Base-by-base conservation (phyloP, 352 stramenopile genomes). In the Globisporangium sylvaticum region DNA sequence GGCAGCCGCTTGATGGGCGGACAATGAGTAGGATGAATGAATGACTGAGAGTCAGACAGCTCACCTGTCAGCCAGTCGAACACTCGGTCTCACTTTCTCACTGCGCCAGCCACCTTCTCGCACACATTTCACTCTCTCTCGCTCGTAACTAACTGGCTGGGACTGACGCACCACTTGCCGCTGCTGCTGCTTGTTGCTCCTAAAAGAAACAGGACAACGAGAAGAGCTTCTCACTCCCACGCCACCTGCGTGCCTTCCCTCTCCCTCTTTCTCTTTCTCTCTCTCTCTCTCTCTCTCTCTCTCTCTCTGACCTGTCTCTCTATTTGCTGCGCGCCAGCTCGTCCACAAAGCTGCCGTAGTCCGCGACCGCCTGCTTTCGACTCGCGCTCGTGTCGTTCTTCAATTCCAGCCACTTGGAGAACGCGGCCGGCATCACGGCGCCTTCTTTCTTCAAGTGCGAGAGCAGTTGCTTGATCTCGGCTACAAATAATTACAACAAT, bases 271-370 rank as follows among this genome's bases (percentile, higher is more conserved):
- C n/a, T n/a, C n/a, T 37, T 8, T 37, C 31, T 14, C 10, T 24
- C 14, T 3, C 25, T 58, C 25, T 58, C 25, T 59, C 54, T 10
- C 37, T 46, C 37, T 15, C 12, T 58, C 25, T 20, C 27, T 58
- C 15, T 58, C 14, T 39, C 53, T 3, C 24, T 57, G 50, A 27
- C 60, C 61, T 58, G 29, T 27, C 59, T 18, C 34, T 61, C 64
- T 73, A 91, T 81, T 92, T 92, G 72, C 70, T 79, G 65, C 80
- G 81, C 68, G 78, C 74, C 71, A 93, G 62, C 54, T 87, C 79
- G 65, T 89, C 81, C 79, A 92, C 73, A 71, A 92, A 91, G 74
- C 82, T 73, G 59, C 83, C 80, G 57, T 93, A 75, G 62, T 87
- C 80, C 29, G 77, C 78, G 53, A 90, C 62, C 62, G 86, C 83